Base-by-base conservation (phyloP, 176 grass and related monocot genomes). In the Zoysia pacifica region DNA sequence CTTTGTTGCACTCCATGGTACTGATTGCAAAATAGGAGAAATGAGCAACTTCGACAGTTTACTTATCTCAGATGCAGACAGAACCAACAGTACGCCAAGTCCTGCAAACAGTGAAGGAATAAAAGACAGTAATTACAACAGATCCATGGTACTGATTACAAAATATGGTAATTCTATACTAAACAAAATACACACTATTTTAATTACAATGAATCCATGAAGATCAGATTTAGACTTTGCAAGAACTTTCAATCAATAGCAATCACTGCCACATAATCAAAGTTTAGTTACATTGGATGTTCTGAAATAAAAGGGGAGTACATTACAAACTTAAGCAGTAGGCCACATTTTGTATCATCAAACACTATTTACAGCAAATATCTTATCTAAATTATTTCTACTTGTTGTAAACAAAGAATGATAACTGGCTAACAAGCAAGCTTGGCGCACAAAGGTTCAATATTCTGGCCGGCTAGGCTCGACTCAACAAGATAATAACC, bases 1-100 rank as follows among this genome's bases (percentile, higher is more conserved):
- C 94, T 81, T 85, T 97, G 84, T 97, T 90, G 82, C 86, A 91
- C 49, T 93, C 94, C 94, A 97, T 97, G 46, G 69, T 66, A 56
- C 48, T 52, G 65, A 14, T 68, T 28, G 62, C 62, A n/a, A 48
- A 69, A 83, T 58, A 59, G 48, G 47, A 75, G 62, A 68, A 86
- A 47, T 48, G 28, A 79, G 45, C 16, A 58, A 16, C 59, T 79
- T 59, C 65, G 18, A 82, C 62, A 37, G 35, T 68, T 70, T 41
- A 42, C 54, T 75, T 65, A 15, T 67, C 40, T 65, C 28, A 58
- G 59, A 65, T 72, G 75, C 41, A 47, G 82, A 65, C 11, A 77
- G 18, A 72, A 12, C 50, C 28, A 44, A 58, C 62, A 16, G 38
- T 10, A 20, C 35, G 42, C 37, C 73, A 87, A 9, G 40, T 59